A percentile compares a stretch with the other conserved stretches of the same genome.
phyloP scores from a whole-genome alignment of 2,329 filamentous ascomycete genomes.

The Penicillium sp. region DNA sequence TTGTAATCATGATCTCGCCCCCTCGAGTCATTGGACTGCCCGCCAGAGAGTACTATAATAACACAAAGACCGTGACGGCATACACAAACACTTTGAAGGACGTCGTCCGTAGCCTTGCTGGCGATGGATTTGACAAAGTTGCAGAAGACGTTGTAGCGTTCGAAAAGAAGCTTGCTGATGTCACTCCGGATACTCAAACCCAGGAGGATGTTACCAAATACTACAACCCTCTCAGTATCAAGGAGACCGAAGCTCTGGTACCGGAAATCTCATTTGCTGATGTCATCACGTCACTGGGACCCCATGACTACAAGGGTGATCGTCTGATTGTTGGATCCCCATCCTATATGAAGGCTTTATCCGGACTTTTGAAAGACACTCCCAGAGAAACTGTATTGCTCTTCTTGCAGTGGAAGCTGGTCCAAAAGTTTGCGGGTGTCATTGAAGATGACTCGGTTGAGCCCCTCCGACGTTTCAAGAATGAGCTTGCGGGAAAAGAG shows the following conservation, averaged over 20 bases:
- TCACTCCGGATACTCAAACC: constrained; percentile 60
- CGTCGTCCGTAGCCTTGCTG: constrained; percentile 44
- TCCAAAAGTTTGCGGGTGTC: constrained; percentile 54
- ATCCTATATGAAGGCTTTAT: constrained; percentile 60
- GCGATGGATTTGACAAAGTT: constrained; percentile 28
- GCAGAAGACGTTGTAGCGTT: constrained; percentile 55
- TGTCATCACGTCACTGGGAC: constrained; percentile 56
- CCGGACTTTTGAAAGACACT: constrained; percentile 56
- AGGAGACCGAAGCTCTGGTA: constrained; percentile 56
- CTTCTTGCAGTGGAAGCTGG: constrained; percentile 67
- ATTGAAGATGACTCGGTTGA: constrained; percentile 63
- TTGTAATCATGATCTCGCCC: constrained; percentile 50
- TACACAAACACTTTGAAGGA: constrained; percentile 52
- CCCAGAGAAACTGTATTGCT: constrained; percentile 58
- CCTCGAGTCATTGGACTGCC: constrained; percentile 58
- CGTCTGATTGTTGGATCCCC: constrained; percentile 62
- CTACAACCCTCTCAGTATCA: constrained; percentile 64
- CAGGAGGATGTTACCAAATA: constrained; percentile 65
- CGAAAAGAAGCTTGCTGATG: constrained; percentile 61
- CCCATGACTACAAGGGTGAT: constrained; percentile 52
- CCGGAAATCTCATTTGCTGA: constrained; percentile 58
- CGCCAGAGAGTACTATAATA: constrained; percentile 62
- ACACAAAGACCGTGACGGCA: constrained; percentile 53
- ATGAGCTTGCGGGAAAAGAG: constrained; percentile 63
- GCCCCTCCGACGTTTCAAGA: constrained; percentile 61